phyloP scores from a whole-genome alignment of 768 basidiomycete genomes.

The Rhodotorula toruloides region DNA sequence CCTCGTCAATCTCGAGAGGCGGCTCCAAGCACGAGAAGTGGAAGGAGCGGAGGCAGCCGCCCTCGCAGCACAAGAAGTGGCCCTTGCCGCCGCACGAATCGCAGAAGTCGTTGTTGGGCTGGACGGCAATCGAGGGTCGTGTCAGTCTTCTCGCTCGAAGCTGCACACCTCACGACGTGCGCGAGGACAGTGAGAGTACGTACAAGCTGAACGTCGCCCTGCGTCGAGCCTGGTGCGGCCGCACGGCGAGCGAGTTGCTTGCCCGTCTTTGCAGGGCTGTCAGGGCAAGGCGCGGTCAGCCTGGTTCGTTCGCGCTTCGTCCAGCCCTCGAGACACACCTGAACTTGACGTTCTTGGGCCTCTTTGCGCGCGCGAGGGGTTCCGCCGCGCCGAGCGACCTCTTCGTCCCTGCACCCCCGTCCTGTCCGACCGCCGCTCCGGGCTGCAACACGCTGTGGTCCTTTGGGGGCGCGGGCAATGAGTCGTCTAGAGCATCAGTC shows the following conservation, averaged over 20 bases:
- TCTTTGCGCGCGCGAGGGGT: conserved; percentile 35
- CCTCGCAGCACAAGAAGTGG: conserved; percentile 86
- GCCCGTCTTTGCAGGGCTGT: conserved; percentile 31
- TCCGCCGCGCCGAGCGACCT: conserved; percentile 22
- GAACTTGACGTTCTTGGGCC: conserved; percentile 40
- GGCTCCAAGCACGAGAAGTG: conserved; percentile 96
- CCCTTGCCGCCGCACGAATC: conserved; percentile 55
- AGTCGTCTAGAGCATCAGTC: conserved; percentile 10
- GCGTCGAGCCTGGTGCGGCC: not conserved
- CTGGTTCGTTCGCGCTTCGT: too few species aligned
- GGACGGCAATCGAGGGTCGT: not conserved
- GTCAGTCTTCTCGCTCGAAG: not conserved
- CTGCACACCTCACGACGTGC: too few species aligned
- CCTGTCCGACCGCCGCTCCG: not conserved
- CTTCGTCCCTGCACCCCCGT: not conserved
- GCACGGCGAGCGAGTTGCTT: conserved; percentile 27
- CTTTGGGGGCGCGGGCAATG: conserved; percentile 21
- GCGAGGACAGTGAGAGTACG: not conserved
- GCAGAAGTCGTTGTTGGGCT: conserved; percentile 53
- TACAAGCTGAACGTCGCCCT: conserved; percentile 7
- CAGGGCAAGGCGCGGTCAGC: too few species aligned
- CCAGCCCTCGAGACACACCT: too few species aligned
- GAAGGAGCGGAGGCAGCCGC: conserved; percentile 86
- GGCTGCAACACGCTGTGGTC: conserved; percentile 9
- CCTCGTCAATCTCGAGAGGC: conserved; percentile 79